phyloP scores from a whole-genome alignment of 2,329 filamentous ascomycete species.

The Hypocrella siamensis region DNA sequence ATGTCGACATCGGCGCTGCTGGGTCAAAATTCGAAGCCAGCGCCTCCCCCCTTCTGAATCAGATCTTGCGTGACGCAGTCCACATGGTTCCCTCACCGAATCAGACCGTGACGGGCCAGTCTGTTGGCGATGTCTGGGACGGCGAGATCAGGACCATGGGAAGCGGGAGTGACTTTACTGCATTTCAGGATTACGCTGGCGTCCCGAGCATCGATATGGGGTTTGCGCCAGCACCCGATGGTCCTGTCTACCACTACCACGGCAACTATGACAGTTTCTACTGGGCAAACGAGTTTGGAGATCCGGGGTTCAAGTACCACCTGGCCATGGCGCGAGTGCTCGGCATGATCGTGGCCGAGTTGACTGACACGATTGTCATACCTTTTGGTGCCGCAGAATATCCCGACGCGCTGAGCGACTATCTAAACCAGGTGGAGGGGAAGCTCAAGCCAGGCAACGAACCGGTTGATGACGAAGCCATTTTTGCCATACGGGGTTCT shows the following conservation, averaged over 20 bases:
- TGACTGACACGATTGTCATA: constrained; percentile 46
- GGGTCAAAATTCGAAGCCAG: constrained; percentile 48
- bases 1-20: constrained; percentile 61
- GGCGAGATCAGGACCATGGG: constrained; percentile 50
- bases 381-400: constrained; percentile 51
- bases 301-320: constrained; percentile 53
- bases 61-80: constrained; percentile 53
- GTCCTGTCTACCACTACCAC: constrained; percentile 66
- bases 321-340: constrained; percentile 50
- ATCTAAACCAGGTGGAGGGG: constrained; percentile 34
- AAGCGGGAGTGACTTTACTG: constrained; percentile 59
- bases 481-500: constrained; percentile 14
- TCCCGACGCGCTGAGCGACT: constrained; percentile 35
- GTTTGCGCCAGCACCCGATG: constrained; percentile 28
- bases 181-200: constrained; percentile 58
- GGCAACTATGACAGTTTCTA: constrained; percentile 81
- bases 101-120: constrained; percentile 57
- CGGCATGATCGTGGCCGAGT: constrained; percentile 42
- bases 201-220: constrained; percentile 49
- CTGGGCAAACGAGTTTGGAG: constrained; percentile 77
- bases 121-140: constrained; percentile 53
- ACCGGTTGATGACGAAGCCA: constrained; percentile 10
- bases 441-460: constrained; percentile 23
- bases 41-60: constrained; percentile 63
- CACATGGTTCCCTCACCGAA: constrained; percentile 53